Conservation (phyloP, 371 early-diverging fungal genomes). For the Mucor circinelloides region DNA sequence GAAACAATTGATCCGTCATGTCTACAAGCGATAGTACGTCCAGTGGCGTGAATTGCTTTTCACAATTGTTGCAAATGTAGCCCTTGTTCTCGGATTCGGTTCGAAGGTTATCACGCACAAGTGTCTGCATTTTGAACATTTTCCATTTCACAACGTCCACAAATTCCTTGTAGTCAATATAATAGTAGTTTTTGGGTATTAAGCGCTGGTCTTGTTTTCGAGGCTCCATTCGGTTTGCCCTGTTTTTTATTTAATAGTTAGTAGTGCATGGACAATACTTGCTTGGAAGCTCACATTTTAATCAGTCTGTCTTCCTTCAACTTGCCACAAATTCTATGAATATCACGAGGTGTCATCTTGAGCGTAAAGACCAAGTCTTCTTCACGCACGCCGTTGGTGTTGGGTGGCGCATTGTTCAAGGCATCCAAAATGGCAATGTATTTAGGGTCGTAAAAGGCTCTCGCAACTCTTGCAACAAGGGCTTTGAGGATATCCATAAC, state of each 20-base stretch:
- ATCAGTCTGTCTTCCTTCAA: constrained; percentile 76
- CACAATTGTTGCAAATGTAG: constrained; percentile 67
- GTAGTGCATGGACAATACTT: too few species aligned
- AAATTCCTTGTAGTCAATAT: constrained; percentile 91
- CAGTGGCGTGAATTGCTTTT: constrained; percentile 56
- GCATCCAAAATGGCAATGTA: constrained; percentile 84
- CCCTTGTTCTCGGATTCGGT: constrained; percentile 77
- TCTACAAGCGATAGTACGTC: constrained; percentile 62
- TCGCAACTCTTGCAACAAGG: constrained; percentile 80
- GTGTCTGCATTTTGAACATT: constrained; percentile 83
- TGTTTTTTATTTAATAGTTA: constrained; percentile 18
- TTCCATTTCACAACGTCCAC: constrained; percentile 92
- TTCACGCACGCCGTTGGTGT: constrained; percentile 59
- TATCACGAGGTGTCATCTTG: constrained; percentile 71
- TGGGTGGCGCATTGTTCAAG: constrained; percentile 60
- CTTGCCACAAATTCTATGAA: constrained; percentile 80
- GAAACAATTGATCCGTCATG: constrained; percentile 50
- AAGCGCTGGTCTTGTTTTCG: constrained; percentile 66
- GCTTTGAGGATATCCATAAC: constrained; percentile 65
- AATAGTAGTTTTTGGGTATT: constrained; percentile 79
- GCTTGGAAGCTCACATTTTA: constrained; percentile 58
- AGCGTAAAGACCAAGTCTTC: constrained; percentile 77
- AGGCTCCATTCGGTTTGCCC: constrained; percentile 64
- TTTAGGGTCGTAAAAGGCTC: constrained; percentile 84
- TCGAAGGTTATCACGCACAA: constrained; percentile 70